Evolutionary conservation across 139 green algal species (phyloP), one percentile per base, ranked within the genome.

Genomic region (Closterium sp.): DNA sequence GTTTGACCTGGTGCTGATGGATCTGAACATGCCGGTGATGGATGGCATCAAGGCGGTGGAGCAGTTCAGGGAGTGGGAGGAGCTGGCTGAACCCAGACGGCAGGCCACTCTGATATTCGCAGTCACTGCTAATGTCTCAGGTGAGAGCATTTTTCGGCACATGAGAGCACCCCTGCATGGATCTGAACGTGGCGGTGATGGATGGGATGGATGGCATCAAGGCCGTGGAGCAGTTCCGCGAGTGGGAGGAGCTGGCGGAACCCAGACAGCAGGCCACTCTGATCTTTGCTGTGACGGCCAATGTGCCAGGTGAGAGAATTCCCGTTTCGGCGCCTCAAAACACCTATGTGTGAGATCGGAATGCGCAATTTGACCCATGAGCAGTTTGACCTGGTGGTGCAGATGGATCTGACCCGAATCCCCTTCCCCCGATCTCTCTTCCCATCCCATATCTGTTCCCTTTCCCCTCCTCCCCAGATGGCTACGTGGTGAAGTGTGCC

Each of bases 1-100:
- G 85, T 92, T 90, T 84, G 90, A 92, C 85, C 84, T 92, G 21
- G 90, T 92, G 33, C 84, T 92, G 25, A 92, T 92, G 90, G 90
- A 92, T 31, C 90, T 92, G n/a, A 28, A 66, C 28, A 90, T 92
- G 90, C 90, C 90, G 4, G 84, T 92, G 6, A 89, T 92, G 85
- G 90, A 91, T 43, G 90, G 90, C 2, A 33, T 90, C 7, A 32
- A 43, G 25, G 90, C 90, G 31, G 89, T 92, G 89, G 83, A 86
- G 83, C 30, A 86, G 83, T 86, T 86, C 9, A 32, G 83, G 9
- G 83, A 86, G 30, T 86, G 83, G 83, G 83, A 86, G 83, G 83
- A 86, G 28, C 83, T 86, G 28, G 83, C 30, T 2, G 83, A 86
- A 9, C 83, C 83, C 2, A 21, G 30, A 33, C 83, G 83, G n/a